Evolutionary conservation across 1,284 basidiomycete species (phyloP).

Genomic region (Leccinum fuscescens): DNA sequence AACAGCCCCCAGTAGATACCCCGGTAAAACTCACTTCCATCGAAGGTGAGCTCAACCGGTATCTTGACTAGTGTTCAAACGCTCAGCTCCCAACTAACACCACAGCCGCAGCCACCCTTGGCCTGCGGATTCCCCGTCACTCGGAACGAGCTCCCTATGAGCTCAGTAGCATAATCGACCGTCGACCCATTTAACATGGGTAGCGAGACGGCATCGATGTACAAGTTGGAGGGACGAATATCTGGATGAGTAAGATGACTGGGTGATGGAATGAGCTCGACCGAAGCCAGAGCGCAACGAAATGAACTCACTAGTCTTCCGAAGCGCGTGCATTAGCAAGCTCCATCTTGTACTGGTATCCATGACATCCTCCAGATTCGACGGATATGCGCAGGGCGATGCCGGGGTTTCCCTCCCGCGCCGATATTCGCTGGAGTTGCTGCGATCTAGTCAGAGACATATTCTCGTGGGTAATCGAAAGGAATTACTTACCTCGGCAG

Average conservation of each 20-base stretch:
- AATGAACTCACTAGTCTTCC: conserved; percentile 75
- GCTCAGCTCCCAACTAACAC: conserved; percentile 88
- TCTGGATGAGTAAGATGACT: conserved; percentile 69
- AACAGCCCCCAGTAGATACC: not conserved
- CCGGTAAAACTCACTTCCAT: not conserved
- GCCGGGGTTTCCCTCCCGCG: conserved; percentile 54
- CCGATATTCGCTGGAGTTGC: conserved; percentile 63
- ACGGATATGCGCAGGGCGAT: conserved; percentile 76
- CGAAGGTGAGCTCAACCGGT: not conserved
- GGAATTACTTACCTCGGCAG: conserved; percentile 65
- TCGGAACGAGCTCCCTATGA: conserved; percentile 86
- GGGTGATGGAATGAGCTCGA: not conserved
- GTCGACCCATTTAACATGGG: conserved; percentile 79
- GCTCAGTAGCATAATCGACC: conserved; percentile 86
- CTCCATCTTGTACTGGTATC: conserved; percentile 90
- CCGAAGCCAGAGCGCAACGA: not conserved
- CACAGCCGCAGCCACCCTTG: conserved; percentile 88
- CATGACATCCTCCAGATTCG: conserved; percentile 90
- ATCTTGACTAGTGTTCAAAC: conserved; percentile 5
- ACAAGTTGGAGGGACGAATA: conserved; percentile 66
- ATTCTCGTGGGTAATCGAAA: not conserved
- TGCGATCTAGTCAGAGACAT: conserved; percentile 26
- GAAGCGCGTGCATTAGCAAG: conserved; percentile 56
- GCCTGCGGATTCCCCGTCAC: conserved; percentile 82
- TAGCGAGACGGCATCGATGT: conserved; percentile 82